Evolutionary conservation across 1,284 basidiomycete genomes (phyloP), one percentile per base, ranked within the genome.

Genomic region (Sphaerobolus stellatus): DNA sequence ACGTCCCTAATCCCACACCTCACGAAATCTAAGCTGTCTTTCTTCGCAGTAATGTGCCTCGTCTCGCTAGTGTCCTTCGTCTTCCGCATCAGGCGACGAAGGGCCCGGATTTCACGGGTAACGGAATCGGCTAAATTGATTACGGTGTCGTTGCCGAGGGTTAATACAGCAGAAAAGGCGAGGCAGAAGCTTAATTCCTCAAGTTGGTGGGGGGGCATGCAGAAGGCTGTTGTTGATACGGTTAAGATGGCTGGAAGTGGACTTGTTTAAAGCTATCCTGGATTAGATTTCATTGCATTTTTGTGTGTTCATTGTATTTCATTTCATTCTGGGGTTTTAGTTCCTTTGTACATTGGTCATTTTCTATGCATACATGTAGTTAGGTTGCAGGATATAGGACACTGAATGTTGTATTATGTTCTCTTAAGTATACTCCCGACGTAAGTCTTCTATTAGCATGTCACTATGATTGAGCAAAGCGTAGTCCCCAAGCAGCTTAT

Each of bases 241-340:
- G 76, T 88, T 24, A 75, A 75, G 61, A 90, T 90, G 88, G 88
- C 83, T 2, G 88, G 86, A 13, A 78, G 86, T 56, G 88, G 88
- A 22, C 68, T 90, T 57, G 86, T 86, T 38, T 90, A 65, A 43
- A n/a, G n/a, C n/a, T n/a, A n/a, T n/a, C n/a, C n/a, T n/a, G n/a
- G n/a, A n/a, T n/a, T n/a, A n/a, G n/a, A n/a, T n/a, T n/a, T n/a
- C n/a, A n/a, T n/a, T n/a, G n/a, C n/a, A n/a, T n/a, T n/a, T n/a
- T n/a, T n/a, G n/a, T n/a, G n/a, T n/a, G n/a, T n/a, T n/a, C n/a
- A n/a, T n/a, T n/a, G n/a, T n/a, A n/a, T n/a, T n/a, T n/a, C n/a
- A n/a, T n/a, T n/a, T n/a, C n/a, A n/a, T n/a, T n/a, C n/a, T n/a
- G n/a, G n/a, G n/a, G n/a, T n/a, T n/a, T n/a, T n/a, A n/a, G n/a